Evolutionary conservation across 768 basidiomycete species (phyloP), one percentile per base, ranked within the genome.

Genomic region (Gautieria morchelliformis): DNA sequence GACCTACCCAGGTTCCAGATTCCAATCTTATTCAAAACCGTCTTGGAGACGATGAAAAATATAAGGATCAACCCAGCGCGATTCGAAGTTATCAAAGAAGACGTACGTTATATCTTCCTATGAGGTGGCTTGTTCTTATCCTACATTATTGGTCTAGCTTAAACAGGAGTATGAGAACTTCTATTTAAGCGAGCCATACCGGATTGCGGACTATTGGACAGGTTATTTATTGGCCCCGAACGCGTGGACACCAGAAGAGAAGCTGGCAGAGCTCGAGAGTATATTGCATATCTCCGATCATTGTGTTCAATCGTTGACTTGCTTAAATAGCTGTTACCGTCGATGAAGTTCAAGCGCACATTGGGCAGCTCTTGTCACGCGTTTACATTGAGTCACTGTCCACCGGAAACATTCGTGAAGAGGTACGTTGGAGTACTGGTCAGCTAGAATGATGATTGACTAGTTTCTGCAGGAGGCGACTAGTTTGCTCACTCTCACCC

Each of bases 131-230:
- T 44, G 30, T 37, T 20, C 5, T 64, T 40, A 62, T 40, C 19
- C 32, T 53, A 22, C 37, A 14, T 44, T 41, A 33, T 52, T 42
- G 14, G 64, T 19, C 17, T 56, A 94, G 91, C 74, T 84, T 41
- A 80, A 82, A 69, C 79, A 84, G 59, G 81, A 85, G 54, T 91
- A 85, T 80, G 79, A 85, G 60, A 99, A 97, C 69, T 91, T 93
- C 70, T 84, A 83, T 71, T 78, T 97, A 57, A 83, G 82, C 7
- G 87, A 93, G 69, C 87, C 91, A 1, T 91, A 89, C 69, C 74
- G 78, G 8, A 74, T 93, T 22, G 86, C 89, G 8, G 84, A 88
- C 62, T 87, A 88, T 65, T 93, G 84, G 65, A 75, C 75, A 8
- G 78, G 81, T 17, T 84, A 93, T 68, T 67, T 89, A 10, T 71